Base-by-base conservation (phyloP, 164 flowering plant genomes). In the Berberis thunbergii region DNA sequence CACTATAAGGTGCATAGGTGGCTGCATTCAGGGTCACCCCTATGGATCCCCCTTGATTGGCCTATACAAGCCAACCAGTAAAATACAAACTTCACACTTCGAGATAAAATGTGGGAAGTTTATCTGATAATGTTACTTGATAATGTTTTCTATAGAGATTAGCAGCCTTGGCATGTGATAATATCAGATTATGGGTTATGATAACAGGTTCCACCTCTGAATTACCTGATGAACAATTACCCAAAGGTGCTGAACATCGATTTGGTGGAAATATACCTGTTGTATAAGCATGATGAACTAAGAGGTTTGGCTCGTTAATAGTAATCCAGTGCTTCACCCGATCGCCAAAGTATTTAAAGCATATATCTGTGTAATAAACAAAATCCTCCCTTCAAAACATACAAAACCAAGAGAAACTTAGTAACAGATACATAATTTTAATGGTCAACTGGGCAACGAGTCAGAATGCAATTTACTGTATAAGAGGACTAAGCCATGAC, bases 251-350 rank as follows among this genome's bases (percentile, higher is more conserved):
- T 52, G 54, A 52, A 1, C 54, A 52, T 52, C 54, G 8, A 52
- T 2, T 1, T 2, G 54, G 54, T 52, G 54, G 54, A 26, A 10
- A 52, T 6, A 52, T 52, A 3, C 54, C 54, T 0, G 1, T 1
- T 26, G 1, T 52, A 26, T 52, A 52, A 10, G 54, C 54, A 1
- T 3, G 1, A 52, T 74, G 52, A 0, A 57, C 6, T 1, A 67
- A 54, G 6, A 78, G 38, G 52, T 79, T 80, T 26, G 85, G 81
- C 64, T 84, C 88, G 54, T 81, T 83, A 59, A 83, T 57, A 4
- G 85, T 83, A 39, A 57, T 50, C 87, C 87, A 83, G 44, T 79
- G 66, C 65, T 76, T 77, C 46, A 81, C 80, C 57, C 83, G 62
- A 45, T 83, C 84, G 2, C 82, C 84, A 50, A 83, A 83, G 55